These are phyloP conservation scores for Petunia hybrid DNA, from an alignment of 305 asterid species.

Conservation along the genomic window DNA sequence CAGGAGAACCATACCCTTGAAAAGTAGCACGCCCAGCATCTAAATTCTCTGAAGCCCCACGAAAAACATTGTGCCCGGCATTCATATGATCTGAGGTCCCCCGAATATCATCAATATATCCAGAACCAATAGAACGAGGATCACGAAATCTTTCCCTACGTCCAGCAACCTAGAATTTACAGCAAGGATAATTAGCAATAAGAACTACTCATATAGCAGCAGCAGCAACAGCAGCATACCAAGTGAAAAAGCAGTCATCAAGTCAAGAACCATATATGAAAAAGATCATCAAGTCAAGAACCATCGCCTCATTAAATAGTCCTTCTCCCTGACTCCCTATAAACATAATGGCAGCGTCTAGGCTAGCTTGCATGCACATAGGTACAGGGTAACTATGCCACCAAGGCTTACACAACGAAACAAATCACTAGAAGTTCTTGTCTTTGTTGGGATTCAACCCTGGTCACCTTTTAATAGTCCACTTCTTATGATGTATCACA, in stretches of 20 bases:
- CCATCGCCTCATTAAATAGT: constrained; percentile 9
- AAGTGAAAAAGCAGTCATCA: too few relatives aligned
- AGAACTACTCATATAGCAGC: too few relatives aligned
- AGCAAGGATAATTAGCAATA: constrained; percentile 36
- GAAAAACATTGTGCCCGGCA: constrained; percentile 48
- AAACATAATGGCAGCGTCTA: too few relatives aligned
- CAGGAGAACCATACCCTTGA: constrained; percentile 40
- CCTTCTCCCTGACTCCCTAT: too few relatives aligned
- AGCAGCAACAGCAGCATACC: too few relatives aligned
- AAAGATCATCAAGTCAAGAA: not conserved
- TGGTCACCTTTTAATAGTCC: too few relatives aligned
- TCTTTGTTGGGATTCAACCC: too few relatives aligned
- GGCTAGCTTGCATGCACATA: too few relatives aligned
- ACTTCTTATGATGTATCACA: constrained; percentile 13
- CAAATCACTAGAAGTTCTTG: too few relatives aligned
- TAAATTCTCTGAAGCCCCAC: constrained; percentile 33
- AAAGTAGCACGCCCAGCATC: constrained; percentile 34
- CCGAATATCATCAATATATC: constrained; percentile 36
- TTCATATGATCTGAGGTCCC: constrained; percentile 48
- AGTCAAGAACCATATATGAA: too few relatives aligned
- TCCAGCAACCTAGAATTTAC: constrained; percentile 52
- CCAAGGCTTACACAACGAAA: too few relatives aligned
- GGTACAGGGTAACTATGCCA: too few relatives aligned
- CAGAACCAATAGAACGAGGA: constrained; percentile 50
- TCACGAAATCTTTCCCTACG: constrained; percentile 52